These are phyloP conservation scores for Phaeolepiota aurea DNA, from an alignment of 768 basidiomycete species.

Conservation along the genomic window DNA sequence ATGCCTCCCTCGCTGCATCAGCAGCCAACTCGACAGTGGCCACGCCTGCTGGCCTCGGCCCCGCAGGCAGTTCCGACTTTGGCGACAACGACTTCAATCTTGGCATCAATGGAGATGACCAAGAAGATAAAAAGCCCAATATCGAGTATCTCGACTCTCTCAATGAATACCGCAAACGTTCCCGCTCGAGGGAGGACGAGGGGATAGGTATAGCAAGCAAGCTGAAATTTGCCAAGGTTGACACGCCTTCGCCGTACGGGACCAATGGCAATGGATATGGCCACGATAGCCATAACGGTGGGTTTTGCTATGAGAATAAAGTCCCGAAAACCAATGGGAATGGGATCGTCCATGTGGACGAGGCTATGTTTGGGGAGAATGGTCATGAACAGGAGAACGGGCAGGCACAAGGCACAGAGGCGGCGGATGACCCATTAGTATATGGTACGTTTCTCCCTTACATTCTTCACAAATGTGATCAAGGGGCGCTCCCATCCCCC, in stretches of 20 bases:
- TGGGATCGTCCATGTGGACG: conserved; percentile 15
- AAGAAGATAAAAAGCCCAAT: conserved; percentile 62
- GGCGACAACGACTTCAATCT: too few species aligned
- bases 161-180: conserved; percentile 69
- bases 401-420: too few species aligned
- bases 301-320: too few species aligned
- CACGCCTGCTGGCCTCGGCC: conserved; percentile 50
- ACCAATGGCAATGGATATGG: conserved; percentile 8
- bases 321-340: too few species aligned
- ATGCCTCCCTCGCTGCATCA: conserved; percentile 66
- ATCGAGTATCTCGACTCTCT: conserved; percentile 60
- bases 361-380: conserved; percentile 14
- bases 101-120: conserved; percentile 37
- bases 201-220: conserved; percentile 23
- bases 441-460: conserved; percentile 38
- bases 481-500: conserved; percentile 1
- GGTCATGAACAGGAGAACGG: conserved; percentile 7
- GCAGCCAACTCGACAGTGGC: conserved; percentile 43
- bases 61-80: conserved; percentile 33
- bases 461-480: background rate
- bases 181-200: conserved; percentile 57
- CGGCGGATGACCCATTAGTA: conserved; percentile 53
- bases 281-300: background rate
- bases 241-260: conserved; percentile 14
- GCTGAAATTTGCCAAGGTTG: conserved; percentile 34